Evolutionary conservation across 345 rosid genomes (phyloP).

Genomic region (Eucalyptus guilfoylei): DNA sequence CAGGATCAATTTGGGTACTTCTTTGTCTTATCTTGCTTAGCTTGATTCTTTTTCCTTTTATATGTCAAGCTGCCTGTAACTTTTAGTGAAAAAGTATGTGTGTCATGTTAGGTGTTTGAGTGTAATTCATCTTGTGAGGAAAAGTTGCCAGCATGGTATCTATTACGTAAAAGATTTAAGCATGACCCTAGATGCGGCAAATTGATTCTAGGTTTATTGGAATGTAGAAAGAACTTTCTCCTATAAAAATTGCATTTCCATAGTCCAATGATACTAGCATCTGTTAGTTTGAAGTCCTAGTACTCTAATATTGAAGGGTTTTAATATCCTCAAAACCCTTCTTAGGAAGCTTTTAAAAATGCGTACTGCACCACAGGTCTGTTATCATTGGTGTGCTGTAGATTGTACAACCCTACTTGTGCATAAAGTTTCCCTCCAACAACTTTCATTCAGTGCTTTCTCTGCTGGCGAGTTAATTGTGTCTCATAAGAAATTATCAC

Average conservation of each 20-base stretch:
- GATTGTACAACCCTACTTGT: neutral
- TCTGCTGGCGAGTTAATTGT: neutral
- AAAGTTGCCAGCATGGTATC: neutral
- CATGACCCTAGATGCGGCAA: neutral
- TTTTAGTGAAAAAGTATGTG: neutral
- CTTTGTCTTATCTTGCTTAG: neutral
- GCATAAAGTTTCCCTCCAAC: neutral
- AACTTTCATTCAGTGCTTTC: neutral
- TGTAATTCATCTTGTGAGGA: neutral
- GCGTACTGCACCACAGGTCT: neutral
- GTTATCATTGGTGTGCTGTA: neutral
- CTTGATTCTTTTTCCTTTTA: neutral
- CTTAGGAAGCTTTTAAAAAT: neutral
- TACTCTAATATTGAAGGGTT: neutral
- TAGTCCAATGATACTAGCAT: neutral
- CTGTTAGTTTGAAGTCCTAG: neutral
- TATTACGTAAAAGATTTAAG: neutral
- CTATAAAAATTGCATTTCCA: neutral
- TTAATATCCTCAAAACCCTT: neutral
- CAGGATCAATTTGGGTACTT: slow-evolving; percentile 72
- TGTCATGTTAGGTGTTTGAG: neutral
- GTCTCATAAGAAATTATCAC: neutral
- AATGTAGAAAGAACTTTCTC: neutral
- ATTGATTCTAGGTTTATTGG: neutral
- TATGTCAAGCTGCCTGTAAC: neutral